A percentile compares a stretch with the other conserved stretches of the same genome.
phyloP scores from a whole-genome alignment of 805 yeast species.

The Yarrowia porcina region DNA sequence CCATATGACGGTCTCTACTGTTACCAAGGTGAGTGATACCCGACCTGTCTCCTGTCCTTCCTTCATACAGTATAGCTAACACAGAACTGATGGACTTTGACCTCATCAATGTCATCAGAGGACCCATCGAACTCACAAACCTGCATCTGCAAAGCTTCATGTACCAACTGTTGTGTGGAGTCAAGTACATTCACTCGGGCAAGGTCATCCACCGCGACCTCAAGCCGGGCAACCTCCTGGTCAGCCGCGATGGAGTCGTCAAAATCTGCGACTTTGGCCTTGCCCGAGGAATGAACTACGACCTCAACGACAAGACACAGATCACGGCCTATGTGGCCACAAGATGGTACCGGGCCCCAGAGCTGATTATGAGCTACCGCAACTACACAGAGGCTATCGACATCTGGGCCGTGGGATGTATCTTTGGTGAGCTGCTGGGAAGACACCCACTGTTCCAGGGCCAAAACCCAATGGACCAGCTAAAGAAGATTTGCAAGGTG shows the following conservation, averaged over 20 bases:
- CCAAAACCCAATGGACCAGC: constrained; percentile 64
- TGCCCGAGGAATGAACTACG: constrained; percentile 63
- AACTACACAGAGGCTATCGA: constrained; percentile 59
- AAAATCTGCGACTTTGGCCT: constrained; percentile 94
- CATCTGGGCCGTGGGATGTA: constrained; percentile 93
- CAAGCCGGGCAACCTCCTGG: constrained; percentile 85
- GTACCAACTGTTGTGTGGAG: constrained; percentile 81
- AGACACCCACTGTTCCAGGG: constrained; percentile 80
- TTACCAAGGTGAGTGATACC: constrained; percentile 48
- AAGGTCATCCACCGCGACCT: constrained; percentile 89
- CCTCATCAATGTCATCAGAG: constrained; percentile 64
- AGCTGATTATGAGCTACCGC: constrained; percentile 61
- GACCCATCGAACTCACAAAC: constrained; percentile 73
- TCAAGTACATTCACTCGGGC: constrained; percentile 86
- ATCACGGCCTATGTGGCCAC: constrained; percentile 74
- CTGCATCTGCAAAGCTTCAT: constrained; percentile 72
- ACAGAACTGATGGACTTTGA: constrained; percentile 75
- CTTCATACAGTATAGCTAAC: not conserved
- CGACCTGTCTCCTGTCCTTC: not conserved
- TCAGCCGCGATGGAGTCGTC: constrained; percentile 66
- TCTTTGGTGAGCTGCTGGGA: constrained; percentile 78
- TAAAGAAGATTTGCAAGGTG: constrained; percentile 61
- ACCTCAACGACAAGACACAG: constrained; percentile 22
- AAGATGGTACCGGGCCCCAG: constrained; percentile 95
- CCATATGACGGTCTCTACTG: constrained; percentile 88